Evolutionary conservation across 106 monocot species (phyloP).

Genomic region (Gastrodia elata): DNA sequence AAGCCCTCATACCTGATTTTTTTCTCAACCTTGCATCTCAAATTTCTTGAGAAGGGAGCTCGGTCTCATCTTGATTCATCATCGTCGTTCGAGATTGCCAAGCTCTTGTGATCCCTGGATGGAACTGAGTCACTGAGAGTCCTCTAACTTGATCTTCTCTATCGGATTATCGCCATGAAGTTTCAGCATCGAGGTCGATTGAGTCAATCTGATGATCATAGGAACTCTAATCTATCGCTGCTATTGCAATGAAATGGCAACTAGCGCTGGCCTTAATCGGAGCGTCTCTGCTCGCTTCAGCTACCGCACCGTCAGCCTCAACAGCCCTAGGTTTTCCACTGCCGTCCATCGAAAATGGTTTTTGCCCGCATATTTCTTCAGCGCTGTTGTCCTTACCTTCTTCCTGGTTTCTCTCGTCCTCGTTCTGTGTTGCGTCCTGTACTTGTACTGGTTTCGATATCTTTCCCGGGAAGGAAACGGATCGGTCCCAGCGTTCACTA

Average conservation of each 20-base stretch:
- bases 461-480: constrained; percentile 5
- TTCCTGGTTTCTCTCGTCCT: constrained; percentile 35
- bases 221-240: neutral
- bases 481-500: constrained; percentile 15
- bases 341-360: constrained; percentile 39
- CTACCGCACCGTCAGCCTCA: constrained; percentile 27
- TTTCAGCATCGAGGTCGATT: neutral
- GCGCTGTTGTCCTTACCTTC: constrained; percentile 23
- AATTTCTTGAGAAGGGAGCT: neutral
- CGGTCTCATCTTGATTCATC: neutral
- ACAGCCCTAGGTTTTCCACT: constrained; percentile 41
- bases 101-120: neutral
- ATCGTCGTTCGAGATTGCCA: neutral
- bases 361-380: constrained; percentile 20
- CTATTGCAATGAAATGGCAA: constrained; percentile 25
- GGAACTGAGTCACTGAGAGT: neutral
- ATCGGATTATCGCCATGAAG: neutral
- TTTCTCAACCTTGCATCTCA: neutral
- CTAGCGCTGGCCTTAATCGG: constrained; percentile 25
- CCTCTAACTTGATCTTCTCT: neutral
- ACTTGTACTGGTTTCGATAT: constrained; percentile 33
- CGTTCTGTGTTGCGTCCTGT: constrained; percentile 30
- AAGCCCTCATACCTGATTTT: neutral
- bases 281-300: constrained; percentile 30
- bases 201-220: neutral